phyloP scores from a whole-genome alignment of 2,329 filamentous ascomycete species.

The Chaetomium strumarium region DNA sequence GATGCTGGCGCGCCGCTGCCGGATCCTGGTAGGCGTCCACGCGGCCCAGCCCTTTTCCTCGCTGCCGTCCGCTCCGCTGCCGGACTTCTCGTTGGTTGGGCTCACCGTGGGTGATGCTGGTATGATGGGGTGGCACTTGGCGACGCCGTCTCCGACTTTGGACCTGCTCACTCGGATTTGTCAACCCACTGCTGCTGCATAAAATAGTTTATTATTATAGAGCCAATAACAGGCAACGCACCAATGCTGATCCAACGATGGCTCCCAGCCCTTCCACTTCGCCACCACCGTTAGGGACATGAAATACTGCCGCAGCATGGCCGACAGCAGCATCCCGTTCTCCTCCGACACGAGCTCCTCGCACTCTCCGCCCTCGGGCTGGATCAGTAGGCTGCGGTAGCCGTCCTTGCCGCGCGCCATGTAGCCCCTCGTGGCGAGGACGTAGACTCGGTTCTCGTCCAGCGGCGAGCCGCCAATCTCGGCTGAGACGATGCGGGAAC shows the following conservation, averaged over 20 bases:
- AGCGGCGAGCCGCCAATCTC: constrained; percentile 57
- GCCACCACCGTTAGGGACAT: constrained; percentile 77
- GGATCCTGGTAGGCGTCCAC: constrained; percentile 34
- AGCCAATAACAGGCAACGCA: constrained; percentile 23
- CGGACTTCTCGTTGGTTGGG: not conserved
- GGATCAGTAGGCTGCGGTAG: constrained; percentile 67
- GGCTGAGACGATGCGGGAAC: constrained; percentile 57
- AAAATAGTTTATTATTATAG: too few species aligned
- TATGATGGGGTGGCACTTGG: constrained; percentile 21
- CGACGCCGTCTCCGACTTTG: constrained; percentile 11
- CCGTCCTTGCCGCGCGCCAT: constrained; percentile 88
- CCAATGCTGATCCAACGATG: constrained; percentile 60
- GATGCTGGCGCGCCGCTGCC: constrained; percentile 30
- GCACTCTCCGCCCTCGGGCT: constrained; percentile 67
- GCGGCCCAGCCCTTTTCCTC: constrained; percentile 31
- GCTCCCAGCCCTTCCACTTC: constrained; percentile 68
- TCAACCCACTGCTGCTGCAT: not conserved
- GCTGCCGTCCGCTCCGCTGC: not conserved
- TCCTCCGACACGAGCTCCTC: constrained; percentile 80
- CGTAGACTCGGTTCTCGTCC: constrained; percentile 59
- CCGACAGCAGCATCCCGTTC: constrained; percentile 79
- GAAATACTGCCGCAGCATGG: constrained; percentile 85
- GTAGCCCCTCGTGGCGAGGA: constrained; percentile 75
- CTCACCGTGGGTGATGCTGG: not conserved
- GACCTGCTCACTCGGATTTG: constrained; percentile 6